Evolutionary conservation across 108 stramenopile species (phyloP).

Genomic region (Nitzschia inconspicua): DNA sequence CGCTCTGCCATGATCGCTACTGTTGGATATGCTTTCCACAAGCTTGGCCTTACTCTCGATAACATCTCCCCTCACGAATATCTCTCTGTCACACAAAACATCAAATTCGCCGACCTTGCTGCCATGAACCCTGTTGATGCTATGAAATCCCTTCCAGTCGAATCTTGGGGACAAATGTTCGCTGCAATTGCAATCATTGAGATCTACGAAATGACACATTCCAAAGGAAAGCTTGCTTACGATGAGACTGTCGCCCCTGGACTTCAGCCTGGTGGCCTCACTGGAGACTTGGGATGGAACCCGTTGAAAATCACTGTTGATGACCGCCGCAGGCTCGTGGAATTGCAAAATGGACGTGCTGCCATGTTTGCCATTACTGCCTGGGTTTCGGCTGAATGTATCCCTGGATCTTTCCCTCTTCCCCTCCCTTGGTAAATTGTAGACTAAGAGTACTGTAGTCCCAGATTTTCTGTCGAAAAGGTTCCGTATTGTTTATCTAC

Average conservation of each 20-base stretch:
- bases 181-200: conserved; percentile 50
- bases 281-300: conserved; percentile 62
- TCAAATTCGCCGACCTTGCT: conserved; percentile 63
- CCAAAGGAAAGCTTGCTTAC: conserved; percentile 40
- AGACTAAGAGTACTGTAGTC: too few relatives aligned
- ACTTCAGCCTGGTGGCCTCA: conserved; percentile 53
- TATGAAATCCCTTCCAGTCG: conserved; percentile 48
- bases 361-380: conserved; percentile 70
- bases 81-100: conserved; percentile 38
- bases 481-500: too few relatives aligned
- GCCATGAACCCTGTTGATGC: conserved; percentile 61
- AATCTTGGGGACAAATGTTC: conserved; percentile 58
- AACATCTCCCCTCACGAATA: conserved; percentile 66
- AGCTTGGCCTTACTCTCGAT: conserved; percentile 51
- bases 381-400: conserved; percentile 48
- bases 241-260: conserved; percentile 50
- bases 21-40: conserved; percentile 60
- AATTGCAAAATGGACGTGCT: conserved; percentile 69
- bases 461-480: too few relatives aligned
- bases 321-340: conserved; percentile 39
- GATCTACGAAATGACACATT: conserved; percentile 63
- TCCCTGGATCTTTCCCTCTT: conserved; percentile 56
- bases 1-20: conserved; percentile 67
- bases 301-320: conserved; percentile 45
- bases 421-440: conserved; percentile 61